Evolutionary conservation across 164 flowering plant genomes (phyloP), one percentile per base, ranked within the genome.

Genomic region (Magnolia officinalis): DNA sequence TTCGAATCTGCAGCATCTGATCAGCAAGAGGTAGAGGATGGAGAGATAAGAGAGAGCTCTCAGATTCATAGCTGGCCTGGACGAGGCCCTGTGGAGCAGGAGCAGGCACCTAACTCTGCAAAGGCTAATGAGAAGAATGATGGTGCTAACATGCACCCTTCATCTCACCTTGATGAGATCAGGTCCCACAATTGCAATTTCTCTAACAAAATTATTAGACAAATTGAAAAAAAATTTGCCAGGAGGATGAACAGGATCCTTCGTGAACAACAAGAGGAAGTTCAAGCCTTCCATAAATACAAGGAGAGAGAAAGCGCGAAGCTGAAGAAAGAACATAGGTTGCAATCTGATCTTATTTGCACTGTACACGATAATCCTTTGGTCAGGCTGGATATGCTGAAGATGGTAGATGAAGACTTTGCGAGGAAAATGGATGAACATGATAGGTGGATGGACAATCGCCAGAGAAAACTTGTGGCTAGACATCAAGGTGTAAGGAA

Each of bases 391-490:
- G 90, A 85, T 20, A 89, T 82, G 77, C 87, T 90, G 26, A 88
- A 82, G 80, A 29, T 37, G 2, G 29, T 86, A 67, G 90, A 87
- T 20, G 72, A 51, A 23, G 79, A 80, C 4, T 83, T 71, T 78
- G 79, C 80, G 1, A 81, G 66, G 65, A 89, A 83, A 78, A 21
- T 80, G 78, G 85, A 87, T 45, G 86, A 84, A 51, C 83, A 81
- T 52, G 71, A 79, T 51, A 26, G 20, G 21, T 76, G 76, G 65
- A 77, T 71, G 78, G 84, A 82, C 4, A 26, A 37, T 23, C 72
- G 75, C 68, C 83, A 80, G 52, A 82, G 85, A 78, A 74, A 76
- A 64, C 89, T 92, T 59, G 76, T 84, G 85, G 83, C 63, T n/a
- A 72, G 8, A 71, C 89, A 87, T 0, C 73, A 49, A 23, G 87